Base-by-base conservation (phyloP, 2,329 filamentous ascomycete genomes). In the Ceratocystiopsis brevicomis region DNA sequence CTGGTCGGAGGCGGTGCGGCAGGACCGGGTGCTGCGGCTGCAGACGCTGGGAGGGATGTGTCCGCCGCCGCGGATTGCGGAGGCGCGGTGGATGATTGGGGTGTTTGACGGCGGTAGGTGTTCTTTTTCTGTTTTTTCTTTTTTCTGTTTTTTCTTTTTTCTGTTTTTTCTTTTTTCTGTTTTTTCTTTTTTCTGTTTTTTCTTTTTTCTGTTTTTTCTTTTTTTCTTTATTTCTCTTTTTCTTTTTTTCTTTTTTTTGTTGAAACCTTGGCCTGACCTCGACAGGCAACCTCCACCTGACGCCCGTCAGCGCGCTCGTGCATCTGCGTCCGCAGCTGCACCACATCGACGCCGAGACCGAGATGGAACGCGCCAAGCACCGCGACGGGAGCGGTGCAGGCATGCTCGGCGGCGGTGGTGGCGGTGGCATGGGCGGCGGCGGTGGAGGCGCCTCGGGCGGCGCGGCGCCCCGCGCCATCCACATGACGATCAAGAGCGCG, bases 261-360 rank as follows among this genome's bases (percentile, higher is more conserved):
- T 21, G 16, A 13, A 14, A 38, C 18, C 9, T 15, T 12, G 21
- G 21, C 2, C 36, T 18, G 18, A 13, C 17, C 15, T 14, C 14
- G n/a, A n/a, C 50, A 87, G 83, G 83, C 52, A 77, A 92, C 55
- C 66, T 95, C 11, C 85, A 95, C 61, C 74, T 96, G 36, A 92
- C 85, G 1, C 82, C 81, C 19, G 73, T 92, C 39, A 76, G 79
- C 37, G 80, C 83, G 2, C 74, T 94, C 38, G 81, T 93, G 37
- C 84, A 93, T 56, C 76, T 98, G 55, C 81, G 87, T 4, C 86
- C 90, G 0, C 84, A 95, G 55, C 81, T 93, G 48, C 85, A 94
- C 61, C 86, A 96, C 61, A 69, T 96, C 51, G 90, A 96, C 61
- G 88, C 90, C 4, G 62, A 76, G 39, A 68, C 78, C 39, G 85